phyloP scores from a whole-genome alignment of 768 basidiomycete genomes.

The Phaeotremella fagi region DNA sequence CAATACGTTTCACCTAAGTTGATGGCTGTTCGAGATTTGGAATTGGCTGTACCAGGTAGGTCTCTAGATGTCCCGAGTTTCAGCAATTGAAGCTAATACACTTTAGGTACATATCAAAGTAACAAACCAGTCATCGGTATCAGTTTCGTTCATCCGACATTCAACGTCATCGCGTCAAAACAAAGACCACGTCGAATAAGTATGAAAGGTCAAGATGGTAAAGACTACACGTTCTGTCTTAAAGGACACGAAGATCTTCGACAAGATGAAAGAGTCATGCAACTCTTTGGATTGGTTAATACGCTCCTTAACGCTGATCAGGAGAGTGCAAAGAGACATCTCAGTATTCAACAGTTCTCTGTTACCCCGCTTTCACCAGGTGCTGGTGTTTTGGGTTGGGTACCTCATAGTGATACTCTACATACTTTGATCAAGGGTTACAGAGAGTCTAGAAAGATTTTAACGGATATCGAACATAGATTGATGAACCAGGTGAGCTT shows the following conservation, averaged over 20 bases:
- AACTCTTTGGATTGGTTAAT: conserved; percentile 94
- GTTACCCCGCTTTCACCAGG: conserved; percentile 94
- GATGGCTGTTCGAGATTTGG: conserved; percentile 79
- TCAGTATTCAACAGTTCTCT: conserved; percentile 87
- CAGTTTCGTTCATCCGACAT: conserved; percentile 74
- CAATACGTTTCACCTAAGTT: conserved; percentile 96
- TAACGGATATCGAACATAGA: conserved; percentile 97
- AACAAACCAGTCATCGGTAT: conserved; percentile 80
- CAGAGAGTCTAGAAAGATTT: conserved; percentile 89
- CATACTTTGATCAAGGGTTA: conserved; percentile 95
- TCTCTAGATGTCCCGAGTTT: not conserved
- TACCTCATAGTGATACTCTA: conserved; percentile 88
- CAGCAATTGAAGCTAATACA: not conserved
- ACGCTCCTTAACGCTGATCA: conserved; percentile 88
- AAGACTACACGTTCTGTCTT: conserved; percentile 83
- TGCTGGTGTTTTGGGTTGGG: conserved; percentile 91
- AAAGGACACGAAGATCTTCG: conserved; percentile 99
- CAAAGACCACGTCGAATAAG: conserved; percentile 87
- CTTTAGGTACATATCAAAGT: conserved; percentile 80
- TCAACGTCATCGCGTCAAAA: conserved; percentile 92
- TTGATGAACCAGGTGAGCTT: conserved; percentile 92
- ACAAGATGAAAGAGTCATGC: conserved; percentile 99
- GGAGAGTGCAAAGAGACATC: conserved; percentile 88
- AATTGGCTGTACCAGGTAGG: conserved; percentile 90
- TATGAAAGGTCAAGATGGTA: conserved; percentile 82